Percentiles rank a stretch among this genome's conserved stretches.
Conservation (phyloP, 2,329 filamentous ascomycete genomes). For the Cryphonectria nitschkei region DNA sequence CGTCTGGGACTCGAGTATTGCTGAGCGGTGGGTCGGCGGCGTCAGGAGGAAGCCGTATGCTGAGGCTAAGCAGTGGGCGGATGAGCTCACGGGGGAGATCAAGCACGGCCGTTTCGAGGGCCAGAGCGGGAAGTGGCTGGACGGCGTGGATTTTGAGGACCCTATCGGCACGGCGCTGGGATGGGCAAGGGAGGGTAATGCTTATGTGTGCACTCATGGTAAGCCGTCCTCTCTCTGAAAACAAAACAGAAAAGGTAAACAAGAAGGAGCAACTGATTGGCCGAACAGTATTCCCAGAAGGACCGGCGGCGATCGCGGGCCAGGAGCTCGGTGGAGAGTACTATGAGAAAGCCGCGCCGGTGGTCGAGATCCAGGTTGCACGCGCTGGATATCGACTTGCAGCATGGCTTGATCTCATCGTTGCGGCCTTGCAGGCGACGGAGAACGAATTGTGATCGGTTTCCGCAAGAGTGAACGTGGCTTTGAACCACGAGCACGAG, state of each 20-base stretch:
- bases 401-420: conserved; percentile 68
- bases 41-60: conserved; percentile 52
- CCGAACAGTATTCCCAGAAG: conserved; percentile 61
- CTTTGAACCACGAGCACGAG: background rate
- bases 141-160: conserved; percentile 58
- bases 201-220: conserved; percentile 65
- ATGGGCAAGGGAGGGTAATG: conserved; percentile 69
- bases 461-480: background rate
- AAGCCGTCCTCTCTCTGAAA: conserved; percentile 34
- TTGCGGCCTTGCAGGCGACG: conserved; percentile 39
- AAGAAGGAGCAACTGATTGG: conserved; percentile 28
- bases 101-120: conserved; percentile 57
- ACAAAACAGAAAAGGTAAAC: no score
- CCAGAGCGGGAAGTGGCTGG: conserved; percentile 57
- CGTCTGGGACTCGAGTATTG: conserved; percentile 74
- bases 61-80: conserved; percentile 59
- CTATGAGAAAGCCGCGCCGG: conserved; percentile 64
- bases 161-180: conserved; percentile 58
- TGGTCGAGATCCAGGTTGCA: conserved; percentile 69
- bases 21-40: conserved; percentile 66
- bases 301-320: conserved; percentile 58
- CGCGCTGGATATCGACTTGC: conserved; percentile 71
- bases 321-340: conserved; percentile 67
- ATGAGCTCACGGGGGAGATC: conserved; percentile 58
- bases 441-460: conserved; percentile 39